A percentile compares a stretch with the other conserved stretches of the same genome.
These are phyloP conservation scores for Papiliotrema terrestris DNA, from an alignment of 1,284 basidiomycete genomes.

Conservation along the genomic window DNA sequence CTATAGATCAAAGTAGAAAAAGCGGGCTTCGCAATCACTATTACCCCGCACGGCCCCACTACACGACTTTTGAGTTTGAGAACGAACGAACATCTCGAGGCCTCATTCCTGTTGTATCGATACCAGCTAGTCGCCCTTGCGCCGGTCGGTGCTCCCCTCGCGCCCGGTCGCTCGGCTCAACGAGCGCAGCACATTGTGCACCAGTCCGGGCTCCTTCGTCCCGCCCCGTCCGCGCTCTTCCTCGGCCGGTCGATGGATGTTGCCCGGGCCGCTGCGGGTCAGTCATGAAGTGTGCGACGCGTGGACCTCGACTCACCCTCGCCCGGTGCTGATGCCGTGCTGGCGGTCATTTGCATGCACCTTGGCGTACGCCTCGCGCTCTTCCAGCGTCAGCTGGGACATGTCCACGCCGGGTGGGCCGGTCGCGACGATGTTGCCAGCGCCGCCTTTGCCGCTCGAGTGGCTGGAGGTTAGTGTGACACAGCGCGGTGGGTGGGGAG, in stretches of 20 bases:
- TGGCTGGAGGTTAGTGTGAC: constrained; percentile 13
- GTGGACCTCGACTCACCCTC: constrained; percentile 30
- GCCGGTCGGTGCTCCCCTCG: no score
- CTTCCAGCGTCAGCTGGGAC: constrained; percentile 32
- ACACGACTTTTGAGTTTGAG: no score
- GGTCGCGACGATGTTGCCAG: constrained; percentile 33
- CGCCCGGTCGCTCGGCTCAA: constrained; percentile 37
- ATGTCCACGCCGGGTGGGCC: constrained; percentile 25
- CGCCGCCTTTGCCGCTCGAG: constrained; percentile 42
- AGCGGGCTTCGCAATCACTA: no score
- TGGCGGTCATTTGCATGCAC: constrained; percentile 27
- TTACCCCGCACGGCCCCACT: no score
- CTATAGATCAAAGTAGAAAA: no score
- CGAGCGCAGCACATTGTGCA: constrained; percentile 43
- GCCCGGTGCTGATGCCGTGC: constrained; percentile 25
- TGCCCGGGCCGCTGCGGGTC: constrained; percentile 38
- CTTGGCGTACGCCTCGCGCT: constrained; percentile 40
- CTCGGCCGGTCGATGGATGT: constrained; percentile 18
- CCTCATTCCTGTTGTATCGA: no score
- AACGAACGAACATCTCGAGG: no score
- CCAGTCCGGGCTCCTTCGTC: constrained; percentile 30
- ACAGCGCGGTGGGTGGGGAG: not conserved
- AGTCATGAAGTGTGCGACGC: not conserved
- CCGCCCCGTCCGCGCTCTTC: constrained; percentile 27
- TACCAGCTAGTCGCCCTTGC: no score